Evolutionary conservation across 1,139 yeast genomes (phyloP).

Genomic region (Arxiozyma slooffiae): DNA sequence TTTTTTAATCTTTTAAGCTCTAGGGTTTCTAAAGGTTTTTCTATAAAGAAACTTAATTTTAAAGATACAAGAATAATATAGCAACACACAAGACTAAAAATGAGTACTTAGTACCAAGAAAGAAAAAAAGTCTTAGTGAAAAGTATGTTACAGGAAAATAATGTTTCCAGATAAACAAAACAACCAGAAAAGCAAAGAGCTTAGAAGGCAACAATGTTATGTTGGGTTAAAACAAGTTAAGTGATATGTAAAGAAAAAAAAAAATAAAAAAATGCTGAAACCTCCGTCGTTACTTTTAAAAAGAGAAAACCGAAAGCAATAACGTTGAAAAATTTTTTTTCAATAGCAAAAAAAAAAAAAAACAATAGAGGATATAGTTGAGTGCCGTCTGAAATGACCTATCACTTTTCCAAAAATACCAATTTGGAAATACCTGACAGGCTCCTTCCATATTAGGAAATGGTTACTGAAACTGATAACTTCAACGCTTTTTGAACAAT

Average conservation of each 20-base stretch:
- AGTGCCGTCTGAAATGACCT: neutral
- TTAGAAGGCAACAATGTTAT: no score
- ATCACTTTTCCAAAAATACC: neutral
- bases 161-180: no score
- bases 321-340: neutral
- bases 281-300: neutral
- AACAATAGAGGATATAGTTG: no score
- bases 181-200: no score
- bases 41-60: neutral
- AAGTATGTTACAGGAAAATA: no score
- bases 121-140: neutral
- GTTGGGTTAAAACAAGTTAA: neutral
- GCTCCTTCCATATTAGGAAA: neutral
- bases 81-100: neutral
- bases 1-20: constrained; percentile 14
- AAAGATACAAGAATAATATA: neutral
- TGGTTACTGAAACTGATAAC: neutral
- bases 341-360: neutral
- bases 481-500: neutral
- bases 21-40: neutral
- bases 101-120: neutral
- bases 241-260: neutral
- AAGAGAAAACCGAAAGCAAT: no score
- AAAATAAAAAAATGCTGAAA: neutral
- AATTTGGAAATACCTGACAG: neutral